Evolutionary conservation across 1,284 basidiomycete species (phyloP).

Genomic region (Heliocybe sulcata): DNA sequence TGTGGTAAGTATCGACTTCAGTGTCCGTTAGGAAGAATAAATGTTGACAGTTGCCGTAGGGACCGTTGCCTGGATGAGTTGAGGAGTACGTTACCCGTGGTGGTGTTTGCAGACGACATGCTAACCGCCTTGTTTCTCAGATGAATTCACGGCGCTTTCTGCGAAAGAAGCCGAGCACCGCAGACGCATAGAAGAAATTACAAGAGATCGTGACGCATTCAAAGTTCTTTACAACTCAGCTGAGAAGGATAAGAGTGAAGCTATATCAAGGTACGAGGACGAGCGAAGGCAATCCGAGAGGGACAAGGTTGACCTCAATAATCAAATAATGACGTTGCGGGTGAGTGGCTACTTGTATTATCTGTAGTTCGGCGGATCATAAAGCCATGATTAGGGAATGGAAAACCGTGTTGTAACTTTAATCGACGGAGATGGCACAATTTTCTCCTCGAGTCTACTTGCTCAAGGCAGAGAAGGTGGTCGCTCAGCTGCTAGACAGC

Average conservation of each 20-base stretch:
- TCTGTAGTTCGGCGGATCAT: neutral
- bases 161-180: conserved; percentile 17
- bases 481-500: conserved; percentile 40
- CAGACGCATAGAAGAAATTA: conserved; percentile 25
- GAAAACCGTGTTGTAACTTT: conserved; percentile 49
- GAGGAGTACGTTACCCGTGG: neutral
- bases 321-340: conserved; percentile 28
- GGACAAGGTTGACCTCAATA: conserved; percentile 28
- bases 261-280: neutral
- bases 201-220: conserved; percentile 13
- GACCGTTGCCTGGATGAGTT: neutral
- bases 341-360: neutral
- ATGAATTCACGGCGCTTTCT: conserved; percentile 21
- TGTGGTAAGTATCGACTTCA: too few species aligned
- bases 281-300: conserved; percentile 23
- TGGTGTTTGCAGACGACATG: neutral
- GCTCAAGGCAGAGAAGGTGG: conserved; percentile 49
- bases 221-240: conserved; percentile 17
- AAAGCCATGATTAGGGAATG: conserved; percentile 10
- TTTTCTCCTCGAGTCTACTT: conserved; percentile 48
- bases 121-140: conserved; percentile 11
- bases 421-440: conserved; percentile 62
- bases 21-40: too few species aligned
- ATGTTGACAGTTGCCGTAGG: neutral
- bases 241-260: neutral